A percentile compares a stretch with the other conserved stretches of the same genome.
Evolutionary conservation across 768 basidiomycete species (phyloP).

Genomic region (Pleurotus tuoliensis): DNA sequence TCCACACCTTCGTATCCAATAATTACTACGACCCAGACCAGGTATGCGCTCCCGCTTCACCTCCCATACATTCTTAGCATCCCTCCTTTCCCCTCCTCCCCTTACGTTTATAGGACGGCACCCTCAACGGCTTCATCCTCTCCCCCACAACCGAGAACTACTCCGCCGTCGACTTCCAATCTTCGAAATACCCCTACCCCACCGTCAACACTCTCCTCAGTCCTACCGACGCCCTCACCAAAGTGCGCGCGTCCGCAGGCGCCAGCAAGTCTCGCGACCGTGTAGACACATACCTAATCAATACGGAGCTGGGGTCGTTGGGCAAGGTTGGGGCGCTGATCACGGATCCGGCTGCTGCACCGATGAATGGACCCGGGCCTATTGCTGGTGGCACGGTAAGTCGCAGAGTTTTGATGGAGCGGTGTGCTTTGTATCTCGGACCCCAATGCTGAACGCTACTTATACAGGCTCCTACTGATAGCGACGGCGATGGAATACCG

Average conservation of each 20-base stretch:
- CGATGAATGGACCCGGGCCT: constrained; percentile 28
- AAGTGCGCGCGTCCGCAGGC: constrained; percentile 26
- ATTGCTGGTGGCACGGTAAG: constrained; percentile 27
- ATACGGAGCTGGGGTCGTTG: constrained; percentile 27
- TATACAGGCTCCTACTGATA: constrained; percentile 22
- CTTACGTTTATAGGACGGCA: constrained; percentile 18
- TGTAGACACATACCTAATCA: constrained; percentile 28
- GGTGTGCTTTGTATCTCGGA: too few species aligned
- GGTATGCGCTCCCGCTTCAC: constrained; percentile 5
- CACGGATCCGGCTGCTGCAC: constrained; percentile 21
- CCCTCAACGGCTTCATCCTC: constrained; percentile 25
- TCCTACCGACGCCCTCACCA: constrained; percentile 25
- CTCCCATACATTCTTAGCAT: neutral
- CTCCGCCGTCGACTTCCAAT: constrained; percentile 28
- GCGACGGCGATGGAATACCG: constrained; percentile 30
- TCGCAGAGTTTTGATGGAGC: neutral
- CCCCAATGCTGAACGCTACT: neutral
- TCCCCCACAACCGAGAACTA: constrained; percentile 24
- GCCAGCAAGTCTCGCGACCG: constrained; percentile 28
- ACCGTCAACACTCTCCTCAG: constrained; percentile 24
- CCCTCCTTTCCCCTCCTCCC: neutral
- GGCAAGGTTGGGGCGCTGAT: constrained; percentile 31
- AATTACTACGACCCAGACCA: constrained; percentile 31
- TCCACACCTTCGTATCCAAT: constrained; percentile 30
- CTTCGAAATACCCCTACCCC: constrained; percentile 25